A percentile compares a stretch with the other conserved stretches of the same genome.
These are phyloP conservation scores for Lineolata rhizophorae DNA, from an alignment of 495 filamentous ascomycete genomes.

Conservation along the genomic window DNA sequence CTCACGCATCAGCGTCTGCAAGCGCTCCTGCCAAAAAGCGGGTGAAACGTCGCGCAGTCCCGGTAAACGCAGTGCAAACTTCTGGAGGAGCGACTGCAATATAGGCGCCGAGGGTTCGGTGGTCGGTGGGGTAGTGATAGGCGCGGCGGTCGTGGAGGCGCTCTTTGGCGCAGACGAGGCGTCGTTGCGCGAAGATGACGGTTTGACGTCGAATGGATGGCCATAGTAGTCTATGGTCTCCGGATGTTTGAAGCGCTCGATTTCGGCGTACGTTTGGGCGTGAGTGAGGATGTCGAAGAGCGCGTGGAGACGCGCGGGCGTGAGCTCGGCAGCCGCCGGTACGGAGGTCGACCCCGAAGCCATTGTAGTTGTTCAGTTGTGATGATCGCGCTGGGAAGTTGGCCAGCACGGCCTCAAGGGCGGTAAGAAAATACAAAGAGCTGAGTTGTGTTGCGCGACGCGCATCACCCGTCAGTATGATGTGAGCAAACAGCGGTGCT, in stretches of 20 bases:
- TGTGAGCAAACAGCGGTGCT: no score
- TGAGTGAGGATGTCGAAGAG: slow-evolving; percentile 47
- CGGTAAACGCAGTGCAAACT: slow-evolving; percentile 32
- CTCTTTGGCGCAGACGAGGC: slow-evolving; percentile 5
- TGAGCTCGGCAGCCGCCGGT: slow-evolving; percentile 9
- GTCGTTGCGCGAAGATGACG: no score
- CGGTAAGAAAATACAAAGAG: no score
- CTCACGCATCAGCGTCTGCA: slow-evolving; percentile 22
- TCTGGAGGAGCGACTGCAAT: slow-evolving; percentile 33
- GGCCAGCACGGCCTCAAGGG: no score
- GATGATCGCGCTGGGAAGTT: no score
- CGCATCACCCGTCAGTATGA: no score
- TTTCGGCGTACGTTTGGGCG: slow-evolving; percentile 38
- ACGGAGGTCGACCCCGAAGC: not conserved
- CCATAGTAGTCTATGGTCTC: slow-evolving; percentile 33
- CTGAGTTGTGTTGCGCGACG: no score
- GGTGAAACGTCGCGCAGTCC: slow-evolving; percentile 30
- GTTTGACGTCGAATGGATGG: slow-evolving; percentile 27
- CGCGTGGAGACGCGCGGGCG: slow-evolving; percentile 29
- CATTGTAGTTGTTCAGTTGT: no score
- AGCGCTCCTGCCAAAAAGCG: slow-evolving; percentile 33
- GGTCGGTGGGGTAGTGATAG: no score
- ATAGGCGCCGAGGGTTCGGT: no score
- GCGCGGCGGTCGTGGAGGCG: slow-evolving; percentile 18
- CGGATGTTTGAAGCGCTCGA: slow-evolving; percentile 33